phyloP scores from a whole-genome alignment of 805 yeast species.

The Suhomyces prunicola region DNA sequence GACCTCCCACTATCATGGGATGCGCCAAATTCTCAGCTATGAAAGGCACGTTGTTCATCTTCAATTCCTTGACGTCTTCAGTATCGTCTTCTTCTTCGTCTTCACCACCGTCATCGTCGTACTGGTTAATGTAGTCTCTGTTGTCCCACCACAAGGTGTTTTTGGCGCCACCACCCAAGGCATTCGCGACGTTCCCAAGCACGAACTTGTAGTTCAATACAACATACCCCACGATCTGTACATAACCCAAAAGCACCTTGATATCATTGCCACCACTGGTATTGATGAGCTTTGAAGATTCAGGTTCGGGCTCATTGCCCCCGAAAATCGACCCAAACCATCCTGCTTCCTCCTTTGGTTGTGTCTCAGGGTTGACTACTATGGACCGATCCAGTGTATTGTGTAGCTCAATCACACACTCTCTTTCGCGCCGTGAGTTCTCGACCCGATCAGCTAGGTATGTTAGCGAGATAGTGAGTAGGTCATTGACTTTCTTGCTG shows the following conservation, averaged over 20 bases:
- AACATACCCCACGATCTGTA: slow-evolving; percentile 39
- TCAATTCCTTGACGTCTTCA: slow-evolving; percentile 22
- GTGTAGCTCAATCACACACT: slow-evolving; percentile 21
- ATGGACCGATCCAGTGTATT: slow-evolving; percentile 16
- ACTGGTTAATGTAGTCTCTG: slow-evolving; percentile 28
- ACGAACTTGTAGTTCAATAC: slow-evolving; percentile 36
- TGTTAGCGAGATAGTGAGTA: slow-evolving; percentile 17
- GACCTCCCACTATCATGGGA: slow-evolving; percentile 29
- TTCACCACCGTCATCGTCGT: slow-evolving; percentile 14
- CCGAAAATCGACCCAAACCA: slow-evolving; percentile 8
- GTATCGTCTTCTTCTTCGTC: slow-evolving; percentile 16
- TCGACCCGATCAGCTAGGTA: slow-evolving; percentile 10
- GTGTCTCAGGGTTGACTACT: slow-evolving; percentile 11
- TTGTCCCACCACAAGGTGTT: slow-evolving; percentile 29
- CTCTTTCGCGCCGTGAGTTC: slow-evolving; percentile 5
- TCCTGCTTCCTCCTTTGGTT: not conserved
- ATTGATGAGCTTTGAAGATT: not conserved
- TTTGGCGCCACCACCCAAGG: slow-evolving; percentile 5
- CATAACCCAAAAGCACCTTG: slow-evolving; percentile 31
- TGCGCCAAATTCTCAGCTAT: slow-evolving; percentile 14
- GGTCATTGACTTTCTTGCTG: slow-evolving; percentile 20
- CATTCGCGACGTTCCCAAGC: slow-evolving; percentile 8
- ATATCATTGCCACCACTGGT: slow-evolving; percentile 1
- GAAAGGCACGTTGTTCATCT: slow-evolving; percentile 22
- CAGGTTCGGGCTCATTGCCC: not conserved